Evolutionary conservation across 192 early-diverging fungal species (phyloP).

Genomic region (Coemansia sp.): DNA sequence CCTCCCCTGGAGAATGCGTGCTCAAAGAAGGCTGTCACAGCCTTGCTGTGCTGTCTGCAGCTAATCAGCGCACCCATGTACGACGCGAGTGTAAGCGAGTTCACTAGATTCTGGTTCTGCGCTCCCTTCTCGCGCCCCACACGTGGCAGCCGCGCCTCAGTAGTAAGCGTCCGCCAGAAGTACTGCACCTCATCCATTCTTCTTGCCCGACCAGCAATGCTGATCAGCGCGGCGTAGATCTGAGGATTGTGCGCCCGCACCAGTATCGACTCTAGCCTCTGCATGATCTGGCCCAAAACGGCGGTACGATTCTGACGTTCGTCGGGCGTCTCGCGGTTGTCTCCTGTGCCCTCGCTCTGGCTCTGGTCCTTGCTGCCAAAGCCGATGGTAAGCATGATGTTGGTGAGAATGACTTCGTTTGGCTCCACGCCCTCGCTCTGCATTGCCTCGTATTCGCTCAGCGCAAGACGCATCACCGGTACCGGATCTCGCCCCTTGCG

Average conservation of each 20-base stretch:
- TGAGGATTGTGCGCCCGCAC: slow-evolving; percentile 26
- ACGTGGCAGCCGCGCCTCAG: slow-evolving; percentile 13
- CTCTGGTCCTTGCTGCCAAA: slow-evolving; percentile 13
- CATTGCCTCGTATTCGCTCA: slow-evolving; percentile 42
- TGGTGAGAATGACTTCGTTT: slow-evolving; percentile 39
- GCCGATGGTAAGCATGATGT: slow-evolving; percentile 37
- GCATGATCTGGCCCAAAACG: slow-evolving; percentile 12
- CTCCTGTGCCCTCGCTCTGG: background rate
- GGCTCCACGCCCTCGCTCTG: slow-evolving; percentile 10
- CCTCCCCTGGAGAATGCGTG: slow-evolving; percentile 5
- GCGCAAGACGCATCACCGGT: slow-evolving; percentile 20
- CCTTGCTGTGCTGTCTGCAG: slow-evolving; percentile 30
- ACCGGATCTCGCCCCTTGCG: slow-evolving; percentile 18
- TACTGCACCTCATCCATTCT: slow-evolving; percentile 18
- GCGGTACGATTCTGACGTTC: background rate
- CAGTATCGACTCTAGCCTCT: slow-evolving; percentile 34
- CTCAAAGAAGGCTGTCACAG: slow-evolving; percentile 31
- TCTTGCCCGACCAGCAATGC: slow-evolving; percentile 15
- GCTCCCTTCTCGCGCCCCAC: background rate
- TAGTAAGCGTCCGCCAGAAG: slow-evolving; percentile 34
- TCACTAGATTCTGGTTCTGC: slow-evolving; percentile 15
- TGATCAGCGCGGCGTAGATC: slow-evolving; percentile 33
- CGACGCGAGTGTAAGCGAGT: slow-evolving; percentile 35
- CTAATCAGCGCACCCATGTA: slow-evolving; percentile 42
- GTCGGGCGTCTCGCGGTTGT: background rate